A percentile compares a stretch with the other conserved stretches of the same genome.
Evolutionary conservation across 1,284 basidiomycete genomes (phyloP).

Genomic region (Phaffia rhodozyma): DNA sequence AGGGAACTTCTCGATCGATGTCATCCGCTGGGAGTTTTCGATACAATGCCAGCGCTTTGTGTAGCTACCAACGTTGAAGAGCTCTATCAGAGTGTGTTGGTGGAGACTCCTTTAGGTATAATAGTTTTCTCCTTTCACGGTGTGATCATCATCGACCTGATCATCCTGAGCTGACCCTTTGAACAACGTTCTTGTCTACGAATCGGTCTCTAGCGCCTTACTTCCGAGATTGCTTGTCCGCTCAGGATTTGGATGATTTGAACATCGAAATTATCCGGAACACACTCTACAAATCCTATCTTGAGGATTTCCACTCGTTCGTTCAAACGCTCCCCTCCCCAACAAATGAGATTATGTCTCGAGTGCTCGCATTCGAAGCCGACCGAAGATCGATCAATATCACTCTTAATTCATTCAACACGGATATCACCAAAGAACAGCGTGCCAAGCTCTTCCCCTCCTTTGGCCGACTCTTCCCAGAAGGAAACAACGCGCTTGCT

Average conservation of each 20-base stretch:
- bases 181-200: slow-evolving; percentile 9
- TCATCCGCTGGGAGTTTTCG: slow-evolving; percentile 93
- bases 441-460: slow-evolving; percentile 91
- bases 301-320: slow-evolving; percentile 91
- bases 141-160: neutral
- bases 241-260: slow-evolving; percentile 91
- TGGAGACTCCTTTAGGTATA: slow-evolving; percentile 88
- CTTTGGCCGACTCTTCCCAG: slow-evolving; percentile 87
- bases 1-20: slow-evolving; percentile 93
- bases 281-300: slow-evolving; percentile 98
- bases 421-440: slow-evolving; percentile 87
- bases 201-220: slow-evolving; percentile 61
- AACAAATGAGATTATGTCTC: slow-evolving; percentile 78
- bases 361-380: slow-evolving; percentile 88
- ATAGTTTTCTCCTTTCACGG: slow-evolving; percentile 28
- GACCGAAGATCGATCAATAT: slow-evolving; percentile 96
- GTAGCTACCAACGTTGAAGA: slow-evolving; percentile 99
- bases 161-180: neutral
- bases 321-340: slow-evolving; percentile 66
- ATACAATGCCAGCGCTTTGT: slow-evolving; percentile 97
- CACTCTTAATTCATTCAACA: slow-evolving; percentile 97
- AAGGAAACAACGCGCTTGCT: slow-evolving; percentile 87
- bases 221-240: slow-evolving; percentile 90
- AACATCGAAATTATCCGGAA: slow-evolving; percentile 99
- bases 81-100: slow-evolving; percentile 88